Conservation (phyloP, 164 flowering plant species). For the Nymphaea colorata region DNA sequence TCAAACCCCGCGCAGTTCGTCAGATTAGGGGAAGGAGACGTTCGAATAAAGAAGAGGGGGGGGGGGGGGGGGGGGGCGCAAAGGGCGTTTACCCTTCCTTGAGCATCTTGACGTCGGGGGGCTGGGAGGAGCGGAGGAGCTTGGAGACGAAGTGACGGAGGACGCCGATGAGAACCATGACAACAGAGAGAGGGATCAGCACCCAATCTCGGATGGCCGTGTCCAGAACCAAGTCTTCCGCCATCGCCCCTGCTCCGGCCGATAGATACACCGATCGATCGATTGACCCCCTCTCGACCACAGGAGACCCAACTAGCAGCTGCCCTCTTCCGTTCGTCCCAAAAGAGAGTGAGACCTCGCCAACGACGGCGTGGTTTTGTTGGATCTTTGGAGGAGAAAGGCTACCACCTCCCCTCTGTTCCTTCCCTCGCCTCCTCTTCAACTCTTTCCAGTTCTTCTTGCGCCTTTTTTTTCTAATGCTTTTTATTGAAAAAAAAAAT, state of each 20-base stretch:
- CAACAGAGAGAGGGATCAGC: conserved; percentile 82
- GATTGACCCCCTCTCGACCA: neutral
- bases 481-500: no score
- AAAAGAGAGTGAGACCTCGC: no score
- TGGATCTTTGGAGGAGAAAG: no score
- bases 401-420: no score
- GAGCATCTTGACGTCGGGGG: conserved; percentile 66
- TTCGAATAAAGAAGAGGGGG: neutral
- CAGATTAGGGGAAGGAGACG: neutral
- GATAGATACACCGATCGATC: neutral
- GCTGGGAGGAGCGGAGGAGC: conserved; percentile 73
- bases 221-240: conserved; percentile 93
- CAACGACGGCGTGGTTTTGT: neutral
- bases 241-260: conserved; percentile 31
- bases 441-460: no score
- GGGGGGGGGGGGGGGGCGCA: neutral
- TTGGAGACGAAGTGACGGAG: conserved; percentile 91
- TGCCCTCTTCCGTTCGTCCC: no score
- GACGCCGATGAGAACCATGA: conserved; percentile 89
- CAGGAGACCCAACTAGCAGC: neutral
- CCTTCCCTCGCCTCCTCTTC: no score
- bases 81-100: conserved; percentile 53
- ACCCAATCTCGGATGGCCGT: conserved; percentile 99
- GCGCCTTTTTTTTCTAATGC: no score
- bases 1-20: neutral